These are phyloP conservation scores for Penium margaritaceum DNA, from an alignment of 139 green algal genomes.

Conservation along the genomic window DNA sequence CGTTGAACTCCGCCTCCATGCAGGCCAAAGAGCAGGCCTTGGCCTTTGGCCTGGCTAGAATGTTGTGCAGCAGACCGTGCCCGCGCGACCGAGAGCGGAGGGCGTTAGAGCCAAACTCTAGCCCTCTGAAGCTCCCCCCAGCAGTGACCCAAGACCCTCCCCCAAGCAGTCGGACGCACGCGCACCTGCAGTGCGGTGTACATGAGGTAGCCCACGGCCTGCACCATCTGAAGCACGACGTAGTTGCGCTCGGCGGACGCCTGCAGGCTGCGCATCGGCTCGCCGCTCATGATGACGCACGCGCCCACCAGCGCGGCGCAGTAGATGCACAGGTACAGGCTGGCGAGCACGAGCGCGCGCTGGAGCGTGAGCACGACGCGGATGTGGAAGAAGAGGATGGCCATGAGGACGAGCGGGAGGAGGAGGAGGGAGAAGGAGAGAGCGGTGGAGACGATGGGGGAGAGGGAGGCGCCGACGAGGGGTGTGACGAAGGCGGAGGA, in stretches of 20 bases:
- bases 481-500: neutral
- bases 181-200: constrained; percentile 25
- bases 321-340: constrained; percentile 23
- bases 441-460: constrained; percentile 7
- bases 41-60: no score
- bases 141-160: no score
- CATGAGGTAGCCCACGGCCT: constrained; percentile 15
- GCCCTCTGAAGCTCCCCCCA: no score
- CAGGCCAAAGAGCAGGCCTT: no score
- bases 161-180: no score
- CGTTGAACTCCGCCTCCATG: no score
- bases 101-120: no score
- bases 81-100: no score
- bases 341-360: constrained; percentile 24
- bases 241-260: neutral
- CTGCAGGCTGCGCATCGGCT: constrained; percentile 23
- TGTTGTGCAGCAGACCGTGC: no score
- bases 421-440: constrained; percentile 20
- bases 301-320: constrained; percentile 11
- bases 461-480: neutral
- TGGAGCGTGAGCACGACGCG: constrained; percentile 11
- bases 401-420: constrained; percentile 10
- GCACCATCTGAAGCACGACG: constrained; percentile 25
- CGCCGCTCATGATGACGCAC: constrained; percentile 4
- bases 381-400: constrained; percentile 7